Evolutionary conservation across 768 basidiomycete species (phyloP), one percentile per base, ranked within the genome.

Genomic region (Glaciozyma martinii): DNA sequence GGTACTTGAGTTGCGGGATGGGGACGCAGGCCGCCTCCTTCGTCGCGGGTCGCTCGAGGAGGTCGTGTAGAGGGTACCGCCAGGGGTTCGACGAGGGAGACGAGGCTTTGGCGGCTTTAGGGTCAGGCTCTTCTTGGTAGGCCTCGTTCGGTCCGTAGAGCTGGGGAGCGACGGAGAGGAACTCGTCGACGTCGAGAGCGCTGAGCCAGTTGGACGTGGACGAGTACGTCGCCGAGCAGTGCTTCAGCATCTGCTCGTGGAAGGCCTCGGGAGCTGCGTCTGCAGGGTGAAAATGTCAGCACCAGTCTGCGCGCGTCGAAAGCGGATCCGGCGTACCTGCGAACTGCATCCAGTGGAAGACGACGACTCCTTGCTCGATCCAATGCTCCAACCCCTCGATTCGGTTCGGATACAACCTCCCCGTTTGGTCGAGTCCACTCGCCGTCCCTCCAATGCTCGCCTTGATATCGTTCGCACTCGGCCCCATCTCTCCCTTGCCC

Each of bases 391-490:
- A 23, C 4, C 53, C 53, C 2, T 25, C 29, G 21, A 54, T 54
- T 1, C 53, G 29, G 7, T 54, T 30, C 13, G 53, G 53, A 18
- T 18, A 54, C 15, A 54, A 5, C 53, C 30, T 54, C 5, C 53
- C 53, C 10, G 12, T 32, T 5, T 15, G 18, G 19, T 54, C 53
- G 5, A 54, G 53, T 7, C 53, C 53, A 23, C 30, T 54, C 29
- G 30, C 30, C 13, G 53, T 54, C 30, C 29, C 30, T 15, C 53
- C 56, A 3, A 63, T 63, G 3, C 50, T 54, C 1, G 58, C 59
- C 44, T 69, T 69, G 43, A 69, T 65, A 50, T 69, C 68, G 40
- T 65, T 64, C 30, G 62, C 64, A 1, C 60, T 69, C 37, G 68
- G 68, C 6, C 49, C 62, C 8, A 62, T 44, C 43, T 66, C 68